These are phyloP conservation scores for Phytophthora idaei DNA, from an alignment of 352 stramenopile genomes.

Conservation along the genomic window DNA sequence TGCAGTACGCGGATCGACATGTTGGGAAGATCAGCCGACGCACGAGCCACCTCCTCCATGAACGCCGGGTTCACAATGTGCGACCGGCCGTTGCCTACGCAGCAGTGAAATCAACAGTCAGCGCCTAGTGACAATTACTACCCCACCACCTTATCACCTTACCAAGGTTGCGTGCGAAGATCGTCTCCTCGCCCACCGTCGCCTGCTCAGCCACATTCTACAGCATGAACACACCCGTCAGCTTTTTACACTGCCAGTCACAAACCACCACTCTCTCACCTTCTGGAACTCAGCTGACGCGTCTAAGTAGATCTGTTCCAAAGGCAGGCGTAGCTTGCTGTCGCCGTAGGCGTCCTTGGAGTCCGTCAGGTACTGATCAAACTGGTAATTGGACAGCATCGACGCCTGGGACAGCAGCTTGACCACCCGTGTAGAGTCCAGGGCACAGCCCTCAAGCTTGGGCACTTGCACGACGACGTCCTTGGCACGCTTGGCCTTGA, in stretches of 20 bases:
- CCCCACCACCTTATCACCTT: neutral
- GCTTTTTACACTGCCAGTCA: neutral
- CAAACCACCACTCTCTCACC: conserved; percentile 24
- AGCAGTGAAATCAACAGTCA: conserved; percentile 1
- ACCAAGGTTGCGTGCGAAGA: conserved; percentile 87
- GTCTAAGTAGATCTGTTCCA: conserved; percentile 71
- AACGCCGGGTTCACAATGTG: conserved; percentile 82
- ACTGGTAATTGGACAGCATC: conserved; percentile 89
- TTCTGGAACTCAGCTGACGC: conserved; percentile 60
- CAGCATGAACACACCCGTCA: conserved; percentile 9
- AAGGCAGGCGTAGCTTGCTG: conserved; percentile 66
- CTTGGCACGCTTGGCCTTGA: conserved; percentile 60
- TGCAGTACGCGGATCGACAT: conserved; percentile 84
- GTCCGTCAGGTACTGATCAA: conserved; percentile 79
- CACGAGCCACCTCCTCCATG: conserved; percentile 77
- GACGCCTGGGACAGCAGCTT: conserved; percentile 76
- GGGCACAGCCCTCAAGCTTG: conserved; percentile 28
- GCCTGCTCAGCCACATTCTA: conserved; percentile 70
- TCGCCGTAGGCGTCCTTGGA: conserved; percentile 64
- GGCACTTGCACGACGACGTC: conserved; percentile 65
- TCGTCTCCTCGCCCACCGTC: conserved; percentile 77
- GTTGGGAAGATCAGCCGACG: conserved; percentile 74
- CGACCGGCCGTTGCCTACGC: conserved; percentile 72
- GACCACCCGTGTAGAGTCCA: conserved; percentile 54
- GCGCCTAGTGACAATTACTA: neutral